Base-by-base conservation (phyloP, 305 asterid genomes). In the Stenogyne calaminthoides region DNA sequence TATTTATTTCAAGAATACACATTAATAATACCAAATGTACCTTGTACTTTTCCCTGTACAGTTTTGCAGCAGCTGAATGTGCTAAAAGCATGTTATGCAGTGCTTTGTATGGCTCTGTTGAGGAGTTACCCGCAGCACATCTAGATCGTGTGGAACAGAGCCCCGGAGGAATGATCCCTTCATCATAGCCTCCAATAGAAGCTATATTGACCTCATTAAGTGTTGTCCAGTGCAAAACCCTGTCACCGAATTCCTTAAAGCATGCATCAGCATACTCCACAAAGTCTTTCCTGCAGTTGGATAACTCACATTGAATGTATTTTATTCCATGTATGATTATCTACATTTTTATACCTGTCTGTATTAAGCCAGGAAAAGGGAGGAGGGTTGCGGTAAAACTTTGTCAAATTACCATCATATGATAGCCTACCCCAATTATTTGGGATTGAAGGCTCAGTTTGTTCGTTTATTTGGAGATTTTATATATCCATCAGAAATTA, bases 141-240 rank as follows among this genome's bases (percentile, higher is more conserved):
- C 9, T 42, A 1, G 72, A 32, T 39, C 73, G 77, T 34, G 1
- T 20, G 9, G 83, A 80, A 58, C 91, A 88, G 37, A 84, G 86
- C 1, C 88, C 90, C 8, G 91, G 94, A 6, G 87, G 74, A 3
- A 36, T 6, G 0, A 4, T 0, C 14, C 94, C 94, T 0, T 70
- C 55, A 18, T 62, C 80, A 7, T 88, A 88, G 12, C 94, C 94
- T n/a, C 80, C 82, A 2, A 69, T 2, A 3, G 75, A 56, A 75
- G 77, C 81, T 57, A 85, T 57, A 34, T 81, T 81, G 7, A 65
- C 85, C 77, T 88, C 94, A 34, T 88, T 88, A 69, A 86, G 29
- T 12, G 91, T 86, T 8, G 86, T 83, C 91, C 94, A 88, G 70
- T 83, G 55, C 77, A 75, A 76, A 47, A 88, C 87, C 72, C 91